Percentiles rank a stretch among this genome's conserved stretches.
Evolutionary conservation across 352 stramenopile species (phyloP).

Genomic region (Thalassiosira mediterranea): DNA sequence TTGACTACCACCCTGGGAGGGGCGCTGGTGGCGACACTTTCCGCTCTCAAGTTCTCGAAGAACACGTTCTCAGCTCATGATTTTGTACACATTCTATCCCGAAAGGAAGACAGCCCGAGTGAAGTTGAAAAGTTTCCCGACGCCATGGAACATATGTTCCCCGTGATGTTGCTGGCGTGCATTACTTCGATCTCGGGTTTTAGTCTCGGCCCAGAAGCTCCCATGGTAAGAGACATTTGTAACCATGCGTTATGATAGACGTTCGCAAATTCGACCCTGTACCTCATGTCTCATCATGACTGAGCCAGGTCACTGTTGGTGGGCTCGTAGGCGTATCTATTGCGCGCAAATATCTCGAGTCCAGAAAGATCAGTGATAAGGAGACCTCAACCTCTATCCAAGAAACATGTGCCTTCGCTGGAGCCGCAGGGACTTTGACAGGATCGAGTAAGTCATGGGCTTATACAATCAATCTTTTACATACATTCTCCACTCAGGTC

Average conservation of each 20-base stretch:
- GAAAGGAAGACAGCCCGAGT: slow-evolving; percentile 4
- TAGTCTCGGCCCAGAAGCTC: slow-evolving; percentile 67
- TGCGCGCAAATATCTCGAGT: slow-evolving; percentile 43
- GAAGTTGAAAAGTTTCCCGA: slow-evolving; percentile 31
- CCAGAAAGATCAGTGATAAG: slow-evolving; percentile 3
- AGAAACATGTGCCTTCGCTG: slow-evolving; percentile 62
- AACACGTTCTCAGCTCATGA: slow-evolving; percentile 44
- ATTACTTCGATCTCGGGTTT: slow-evolving; percentile 71
- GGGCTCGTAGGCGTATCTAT: slow-evolving; percentile 59
- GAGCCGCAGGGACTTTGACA: slow-evolving; percentile 66
- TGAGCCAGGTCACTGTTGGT: slow-evolving; percentile 54
- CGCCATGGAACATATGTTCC: slow-evolving; percentile 22
- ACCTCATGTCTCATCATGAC: slow-evolving; percentile 3
- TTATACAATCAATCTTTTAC: no score
- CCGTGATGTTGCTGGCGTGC: slow-evolving; percentile 51
- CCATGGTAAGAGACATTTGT: slow-evolving; percentile 61
- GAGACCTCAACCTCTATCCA: slow-evolving; percentile 16
- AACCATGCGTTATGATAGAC: no score
- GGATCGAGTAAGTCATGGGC: no score
- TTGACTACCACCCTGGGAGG: slow-evolving; percentile 31
- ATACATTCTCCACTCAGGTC: no score
- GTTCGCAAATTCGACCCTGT: no score
- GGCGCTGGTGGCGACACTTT: slow-evolving; percentile 21
- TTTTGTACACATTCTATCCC: slow-evolving; percentile 48
- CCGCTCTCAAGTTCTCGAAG: slow-evolving; percentile 20